These are phyloP conservation scores for Ensete ventricosum DNA, from an alignment of 176 grass and related monocot species.

Conservation along the genomic window DNA sequence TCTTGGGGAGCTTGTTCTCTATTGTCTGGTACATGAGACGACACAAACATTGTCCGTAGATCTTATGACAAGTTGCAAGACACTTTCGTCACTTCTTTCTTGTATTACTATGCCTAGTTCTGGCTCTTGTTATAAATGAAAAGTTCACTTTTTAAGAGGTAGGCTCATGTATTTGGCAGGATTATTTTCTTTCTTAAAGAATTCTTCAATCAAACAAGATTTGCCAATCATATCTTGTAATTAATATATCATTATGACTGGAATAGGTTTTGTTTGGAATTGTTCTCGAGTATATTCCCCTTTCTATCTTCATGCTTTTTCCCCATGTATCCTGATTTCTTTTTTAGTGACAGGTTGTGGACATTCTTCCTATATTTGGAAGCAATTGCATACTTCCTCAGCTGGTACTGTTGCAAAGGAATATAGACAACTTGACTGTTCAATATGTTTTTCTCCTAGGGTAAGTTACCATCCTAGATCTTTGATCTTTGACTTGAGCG, in stretches of 20 bases:
- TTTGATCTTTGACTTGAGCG: background rate
- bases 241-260: background rate
- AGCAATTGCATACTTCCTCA: slow-evolving; percentile 92
- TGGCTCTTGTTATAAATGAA: slow-evolving; percentile 81
- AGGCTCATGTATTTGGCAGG: slow-evolving; percentile 1
- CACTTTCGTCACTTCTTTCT: slow-evolving; percentile 68
- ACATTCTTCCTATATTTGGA: slow-evolving; percentile 92
- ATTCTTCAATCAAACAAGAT: background rate
- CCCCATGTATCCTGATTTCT: slow-evolving; percentile 13
- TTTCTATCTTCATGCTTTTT: slow-evolving; percentile 1
- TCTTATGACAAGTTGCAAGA: slow-evolving; percentile 89
- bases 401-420: slow-evolving; percentile 78
- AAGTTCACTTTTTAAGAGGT: slow-evolving; percentile 86
- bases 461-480: slow-evolving; percentile 34
- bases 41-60: slow-evolving; percentile 87
- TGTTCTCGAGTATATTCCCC: background rate
- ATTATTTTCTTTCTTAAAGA: background rate
- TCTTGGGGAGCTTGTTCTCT: slow-evolving; percentile 83
- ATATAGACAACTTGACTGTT: slow-evolving; percentile 83
- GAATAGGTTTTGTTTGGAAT: background rate
- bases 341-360: slow-evolving; percentile 60
- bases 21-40: slow-evolving; percentile 90
- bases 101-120: slow-evolving; percentile 56
- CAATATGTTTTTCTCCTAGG: slow-evolving; percentile 97
- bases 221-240: too few species aligned